Evolutionary conservation across 106 monocot genomes (phyloP), one percentile per base, ranked within the genome.

Genomic region (Phalaenopsis aphrodite): DNA sequence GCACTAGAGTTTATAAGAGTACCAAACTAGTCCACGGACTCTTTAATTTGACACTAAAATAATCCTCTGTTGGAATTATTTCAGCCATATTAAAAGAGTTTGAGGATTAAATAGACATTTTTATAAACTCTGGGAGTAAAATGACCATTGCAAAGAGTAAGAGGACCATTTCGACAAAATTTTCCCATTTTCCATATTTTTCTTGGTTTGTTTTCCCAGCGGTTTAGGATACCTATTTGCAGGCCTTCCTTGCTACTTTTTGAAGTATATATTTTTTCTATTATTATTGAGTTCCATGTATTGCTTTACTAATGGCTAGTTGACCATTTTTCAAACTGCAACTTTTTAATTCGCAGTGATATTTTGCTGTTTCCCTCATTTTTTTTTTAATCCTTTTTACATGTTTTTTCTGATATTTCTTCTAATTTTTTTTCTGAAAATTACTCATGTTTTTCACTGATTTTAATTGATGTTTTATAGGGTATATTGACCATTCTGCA

Each of bases 401-500:
- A 64, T 64, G 24, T 64, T 4, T 30, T 56, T 57, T 57, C 57
- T 57, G 57, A 11, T 57, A 57, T 57, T 52, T 15, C 23, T 65
- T 0, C 43, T 45, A 4, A 3, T 45, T 45, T 45, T 45, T 52
- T 52, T 52, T 52, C 2, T 52, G 52, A 52, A 12, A 52, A 52
- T 12, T 52, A 0, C 12, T 52, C 2, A 8, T 12, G 14, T 41
- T 84, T 11, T 1, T 30, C 23, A n/a, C 55, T 81, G 15, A 24
- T 65, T 78, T 78, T 49, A 38, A 14, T 79, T 81, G n/a, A 61
- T 71, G 46, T 37, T 23, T 79, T 75, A 16, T 61, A 97, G 97
- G 92, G 36, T 90, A 90, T 64, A 90, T 97, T 75, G 90, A 97
- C 83, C 97, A 97, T 83, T 97, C 97, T 81, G 92, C 83, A 52